These are phyloP conservation scores for Eryngium alpinum DNA, from an alignment of 140 eudicot genomes.

Conservation along the genomic window DNA sequence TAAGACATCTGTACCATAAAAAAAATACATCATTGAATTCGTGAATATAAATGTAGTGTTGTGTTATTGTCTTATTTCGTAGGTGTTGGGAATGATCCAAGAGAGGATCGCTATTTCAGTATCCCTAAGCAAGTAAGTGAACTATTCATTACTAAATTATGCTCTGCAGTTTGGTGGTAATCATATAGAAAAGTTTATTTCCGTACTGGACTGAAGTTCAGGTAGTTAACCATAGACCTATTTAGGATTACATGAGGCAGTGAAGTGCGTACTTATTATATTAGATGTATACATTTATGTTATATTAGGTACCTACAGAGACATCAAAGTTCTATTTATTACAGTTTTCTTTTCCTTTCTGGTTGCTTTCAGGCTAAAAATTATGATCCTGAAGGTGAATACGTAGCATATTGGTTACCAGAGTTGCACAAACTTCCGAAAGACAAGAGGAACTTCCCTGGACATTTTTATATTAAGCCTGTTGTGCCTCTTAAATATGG, in stretches of 20 bases:
- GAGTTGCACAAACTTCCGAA: constrained; percentile 40
- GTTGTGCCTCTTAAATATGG: constrained; percentile 50
- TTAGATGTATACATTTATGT: no score
- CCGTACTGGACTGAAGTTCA: no score
- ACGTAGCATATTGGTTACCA: constrained; percentile 58
- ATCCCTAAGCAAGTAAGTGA: constrained; percentile 62
- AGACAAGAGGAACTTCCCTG: constrained; percentile 52
- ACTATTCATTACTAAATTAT: neutral
- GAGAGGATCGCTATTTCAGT: constrained; percentile 74
- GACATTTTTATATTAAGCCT: constrained; percentile 39
- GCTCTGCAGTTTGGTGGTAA: neutral
- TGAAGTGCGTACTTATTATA: no score
- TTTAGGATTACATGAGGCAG: no score
- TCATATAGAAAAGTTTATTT: neutral
- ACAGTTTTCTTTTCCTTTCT: no score
- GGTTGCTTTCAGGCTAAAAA: constrained; percentile 39
- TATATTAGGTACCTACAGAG: no score
- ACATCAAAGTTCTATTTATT: no score
- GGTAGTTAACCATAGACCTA: no score
- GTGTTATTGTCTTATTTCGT: neutral
- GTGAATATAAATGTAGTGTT: neutral
- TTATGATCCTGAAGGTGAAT: constrained; percentile 63
- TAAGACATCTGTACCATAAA: neutral
- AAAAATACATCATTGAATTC: neutral
- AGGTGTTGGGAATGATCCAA: constrained; percentile 71